Evolutionary conservation across 2,329 filamentous ascomycete genomes (phyloP).

Genomic region (Apiospora hydei): DNA sequence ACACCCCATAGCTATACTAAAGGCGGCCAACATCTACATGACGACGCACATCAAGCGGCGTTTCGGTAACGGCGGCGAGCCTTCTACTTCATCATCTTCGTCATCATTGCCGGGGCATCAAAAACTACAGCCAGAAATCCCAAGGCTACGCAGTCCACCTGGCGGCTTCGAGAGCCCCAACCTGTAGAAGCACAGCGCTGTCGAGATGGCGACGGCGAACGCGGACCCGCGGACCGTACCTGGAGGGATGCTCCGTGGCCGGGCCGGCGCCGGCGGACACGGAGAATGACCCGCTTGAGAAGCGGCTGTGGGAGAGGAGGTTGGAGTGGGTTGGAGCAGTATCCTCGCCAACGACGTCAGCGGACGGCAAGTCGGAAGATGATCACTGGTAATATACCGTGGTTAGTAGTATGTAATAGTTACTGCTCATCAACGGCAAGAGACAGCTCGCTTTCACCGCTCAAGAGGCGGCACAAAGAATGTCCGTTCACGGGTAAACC

Average conservation of each 20-base stretch:
- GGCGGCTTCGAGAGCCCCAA: constrained; percentile 49
- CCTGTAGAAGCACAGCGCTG: constrained; percentile 38
- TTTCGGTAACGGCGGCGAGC: no score
- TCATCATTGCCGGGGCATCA: no score
- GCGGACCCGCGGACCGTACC: constrained; percentile 42
- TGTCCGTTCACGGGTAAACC: background rate
- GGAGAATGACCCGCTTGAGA: constrained; percentile 37
- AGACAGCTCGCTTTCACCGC: background rate
- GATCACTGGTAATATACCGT: no score
- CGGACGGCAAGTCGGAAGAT: background rate
- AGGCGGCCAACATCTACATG: constrained; percentile 50
- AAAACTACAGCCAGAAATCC: no score
- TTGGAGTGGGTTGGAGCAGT: constrained; percentile 27
- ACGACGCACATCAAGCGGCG: constrained; percentile 54
- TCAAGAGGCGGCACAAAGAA: background rate
- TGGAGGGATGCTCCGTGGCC: constrained; percentile 48
- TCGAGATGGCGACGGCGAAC: constrained; percentile 31
- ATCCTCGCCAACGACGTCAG: background rate
- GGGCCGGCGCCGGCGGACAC: constrained; percentile 39
- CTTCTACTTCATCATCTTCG: no score
- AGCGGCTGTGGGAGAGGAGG: constrained; percentile 46
- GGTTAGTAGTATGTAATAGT: background rate
- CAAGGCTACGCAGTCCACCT: constrained; percentile 50
- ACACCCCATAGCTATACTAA: constrained; percentile 41
- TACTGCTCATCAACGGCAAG: background rate